A percentile compares a stretch with the other conserved stretches of the same genome.
These are phyloP conservation scores for Alternaria sp. DNA, from an alignment of 2,329 filamentous ascomycete species.

Conservation along the genomic window DNA sequence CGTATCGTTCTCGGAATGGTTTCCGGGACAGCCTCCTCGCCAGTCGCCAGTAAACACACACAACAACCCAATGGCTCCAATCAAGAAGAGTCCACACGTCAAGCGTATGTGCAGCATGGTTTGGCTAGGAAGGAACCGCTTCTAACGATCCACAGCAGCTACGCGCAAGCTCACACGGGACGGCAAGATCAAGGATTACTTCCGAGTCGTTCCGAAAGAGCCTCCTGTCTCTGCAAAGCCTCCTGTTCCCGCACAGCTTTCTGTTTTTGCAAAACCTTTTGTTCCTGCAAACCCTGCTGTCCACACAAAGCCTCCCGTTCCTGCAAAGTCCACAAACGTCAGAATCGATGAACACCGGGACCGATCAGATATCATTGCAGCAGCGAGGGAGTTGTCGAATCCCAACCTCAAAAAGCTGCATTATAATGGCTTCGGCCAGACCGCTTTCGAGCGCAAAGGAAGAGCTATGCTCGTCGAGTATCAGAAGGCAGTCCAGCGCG, in stretches of 20 bases:
- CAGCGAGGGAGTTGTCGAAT: accelerated
- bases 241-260: neutral
- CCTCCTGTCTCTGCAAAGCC: neutral
- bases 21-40: neutral
- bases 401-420: neutral
- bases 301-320: neutral
- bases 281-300: neutral
- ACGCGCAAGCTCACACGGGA: neutral
- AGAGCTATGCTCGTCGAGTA: neutral
- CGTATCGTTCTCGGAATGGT: neutral
- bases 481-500: accelerated
- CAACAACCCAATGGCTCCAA: neutral
- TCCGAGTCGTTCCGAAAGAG: neutral
- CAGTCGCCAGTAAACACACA: neutral
- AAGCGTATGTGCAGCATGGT: neutral
- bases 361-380: neutral
- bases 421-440: neutral
- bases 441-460: neutral
- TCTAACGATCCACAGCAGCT: neutral
- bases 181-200: neutral
- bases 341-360: neutral
- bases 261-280: neutral
- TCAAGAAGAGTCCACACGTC: neutral
- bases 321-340: neutral
- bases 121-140: neutral